phyloP scores from a whole-genome alignment of 176 grass and related monocot species.

The Oryza coarctata region DNA sequence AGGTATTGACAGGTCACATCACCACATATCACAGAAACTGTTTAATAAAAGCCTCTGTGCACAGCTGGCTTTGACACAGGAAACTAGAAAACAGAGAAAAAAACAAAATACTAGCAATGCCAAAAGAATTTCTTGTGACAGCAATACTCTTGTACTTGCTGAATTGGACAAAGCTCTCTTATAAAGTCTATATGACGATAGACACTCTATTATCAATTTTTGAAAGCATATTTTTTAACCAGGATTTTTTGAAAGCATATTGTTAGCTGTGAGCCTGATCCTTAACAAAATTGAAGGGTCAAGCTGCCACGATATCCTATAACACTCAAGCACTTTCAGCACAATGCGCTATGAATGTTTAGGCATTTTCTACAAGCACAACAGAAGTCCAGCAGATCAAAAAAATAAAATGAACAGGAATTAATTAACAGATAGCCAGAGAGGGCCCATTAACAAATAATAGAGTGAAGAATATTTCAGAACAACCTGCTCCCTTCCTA shows the following conservation, averaged over 20 bases:
- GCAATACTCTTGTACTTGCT: not conserved
- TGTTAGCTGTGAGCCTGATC: not conserved
- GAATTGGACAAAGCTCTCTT: not conserved
- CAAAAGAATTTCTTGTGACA: constrained; percentile 3
- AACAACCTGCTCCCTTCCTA: constrained; percentile 65
- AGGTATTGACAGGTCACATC: constrained; percentile 22
- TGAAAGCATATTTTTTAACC: too few relatives aligned
- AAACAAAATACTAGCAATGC: not conserved
- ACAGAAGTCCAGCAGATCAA: not conserved
- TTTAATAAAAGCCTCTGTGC: constrained; percentile 1
- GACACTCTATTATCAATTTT: constrained; percentile 4
- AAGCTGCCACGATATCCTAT: not conserved
- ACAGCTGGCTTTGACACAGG: not conserved
- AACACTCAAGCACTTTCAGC: not conserved
- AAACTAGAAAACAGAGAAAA: constrained; percentile 2
- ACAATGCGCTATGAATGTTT: not conserved
- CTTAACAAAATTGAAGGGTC: not conserved
- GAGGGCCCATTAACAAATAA: not conserved
- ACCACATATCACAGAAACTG: constrained; percentile 7
- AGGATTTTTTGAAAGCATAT: too few relatives aligned
- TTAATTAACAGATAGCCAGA: constrained; percentile 20
- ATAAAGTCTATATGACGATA: not conserved
- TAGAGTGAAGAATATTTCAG: constrained; percentile 26
- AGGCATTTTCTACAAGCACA: constrained; percentile 10
- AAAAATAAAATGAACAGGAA: constrained; percentile 9